Percentiles rank a stretch among this genome's conserved stretches.
phyloP scores from a whole-genome alignment of 2,329 filamentous ascomycete species.

The Phoma herbarum region DNA sequence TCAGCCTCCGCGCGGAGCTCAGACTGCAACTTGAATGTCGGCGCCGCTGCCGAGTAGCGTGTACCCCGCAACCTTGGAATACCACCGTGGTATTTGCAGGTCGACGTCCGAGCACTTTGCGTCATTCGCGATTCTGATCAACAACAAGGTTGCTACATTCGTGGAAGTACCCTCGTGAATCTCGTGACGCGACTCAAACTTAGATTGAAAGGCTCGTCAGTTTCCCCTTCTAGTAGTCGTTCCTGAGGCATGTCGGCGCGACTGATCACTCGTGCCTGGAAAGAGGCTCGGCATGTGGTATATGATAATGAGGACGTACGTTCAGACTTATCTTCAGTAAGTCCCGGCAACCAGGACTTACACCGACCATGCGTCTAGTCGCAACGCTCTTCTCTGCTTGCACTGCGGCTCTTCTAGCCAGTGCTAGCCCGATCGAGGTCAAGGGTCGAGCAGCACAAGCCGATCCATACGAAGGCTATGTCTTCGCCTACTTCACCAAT shows the following conservation, averaged over 20 bases:
- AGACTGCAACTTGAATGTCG: conserved; percentile 3
- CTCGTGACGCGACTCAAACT: conserved; percentile 6
- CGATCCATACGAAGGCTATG: conserved; percentile 57
- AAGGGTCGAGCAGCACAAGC: conserved; percentile 40
- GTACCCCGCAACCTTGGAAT: conserved; percentile 4
- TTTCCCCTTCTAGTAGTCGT: conserved; percentile 13
- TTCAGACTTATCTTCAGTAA: neutral
- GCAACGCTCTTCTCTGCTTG: conserved; percentile 9
- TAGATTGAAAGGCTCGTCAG: conserved; percentile 8
- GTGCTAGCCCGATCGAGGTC: conserved; percentile 31
- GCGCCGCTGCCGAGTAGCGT: conserved; percentile 15
- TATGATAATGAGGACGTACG: conserved; percentile 11
- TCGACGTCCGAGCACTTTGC: conserved; percentile 1
- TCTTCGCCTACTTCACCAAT: conserved; percentile 63
- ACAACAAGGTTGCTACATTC: conserved; percentile 7
- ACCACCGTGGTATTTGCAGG: conserved; percentile 5
- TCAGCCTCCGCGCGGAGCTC: conserved; percentile 3
- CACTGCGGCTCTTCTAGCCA: conserved; percentile 10
- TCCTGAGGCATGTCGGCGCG: conserved; percentile 5
- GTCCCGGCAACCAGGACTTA: neutral
- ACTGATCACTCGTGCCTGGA: neutral
- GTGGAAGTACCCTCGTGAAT: neutral
- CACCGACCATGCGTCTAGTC: conserved; percentile 10
- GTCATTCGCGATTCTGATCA: conserved; percentile 8
- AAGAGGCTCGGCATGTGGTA: conserved; percentile 5